Percentiles rank a stretch among this genome's conserved stretches.
These are phyloP conservation scores for Emmonsia crescens DNA, from an alignment of 2,329 filamentous ascomycete species.

Conservation along the genomic window DNA sequence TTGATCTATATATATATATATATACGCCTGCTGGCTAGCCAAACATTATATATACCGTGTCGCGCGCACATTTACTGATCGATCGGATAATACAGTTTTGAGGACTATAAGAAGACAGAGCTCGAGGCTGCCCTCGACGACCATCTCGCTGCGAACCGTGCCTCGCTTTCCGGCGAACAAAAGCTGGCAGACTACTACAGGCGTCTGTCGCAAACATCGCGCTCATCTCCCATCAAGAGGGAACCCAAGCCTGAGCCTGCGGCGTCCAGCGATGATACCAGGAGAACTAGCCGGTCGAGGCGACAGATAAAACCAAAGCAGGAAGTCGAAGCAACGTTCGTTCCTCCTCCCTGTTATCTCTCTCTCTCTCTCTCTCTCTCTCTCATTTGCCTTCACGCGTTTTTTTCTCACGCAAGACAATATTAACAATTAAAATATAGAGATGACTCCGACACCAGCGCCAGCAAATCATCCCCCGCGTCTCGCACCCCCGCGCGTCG, in stretches of 20 bases:
- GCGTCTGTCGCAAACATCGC: constrained; percentile 30
- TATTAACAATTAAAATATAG: constrained; percentile 8
- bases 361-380: neutral
- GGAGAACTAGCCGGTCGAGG: constrained; percentile 28
- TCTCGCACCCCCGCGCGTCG: constrained; percentile 31
- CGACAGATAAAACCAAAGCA: constrained; percentile 33
- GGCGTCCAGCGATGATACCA: constrained; percentile 25
- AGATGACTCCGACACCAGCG: constrained; percentile 16
- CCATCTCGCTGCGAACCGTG: constrained; percentile 58
- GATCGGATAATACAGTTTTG: constrained; percentile 43
- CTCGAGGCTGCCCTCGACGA: constrained; percentile 65
- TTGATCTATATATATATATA: neutral
- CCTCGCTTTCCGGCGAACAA: constrained; percentile 52
- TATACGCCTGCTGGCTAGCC: neutral
- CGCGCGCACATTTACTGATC: neutral
- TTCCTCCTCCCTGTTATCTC: neutral
- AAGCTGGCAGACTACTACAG: constrained; percentile 66
- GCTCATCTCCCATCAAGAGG: constrained; percentile 40
- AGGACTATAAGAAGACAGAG: constrained; percentile 64
- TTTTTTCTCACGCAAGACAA: neutral
- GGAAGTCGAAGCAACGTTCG: constrained; percentile 16
- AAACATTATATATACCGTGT: neutral
- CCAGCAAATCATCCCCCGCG: constrained; percentile 35
- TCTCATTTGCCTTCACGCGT: neutral
- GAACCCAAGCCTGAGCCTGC: constrained; percentile 31